A percentile compares a stretch with the other conserved stretches of the same genome.
These are phyloP conservation scores for Lentinula sp. DNA, from an alignment of 768 basidiomycete genomes.

Conservation along the genomic window DNA sequence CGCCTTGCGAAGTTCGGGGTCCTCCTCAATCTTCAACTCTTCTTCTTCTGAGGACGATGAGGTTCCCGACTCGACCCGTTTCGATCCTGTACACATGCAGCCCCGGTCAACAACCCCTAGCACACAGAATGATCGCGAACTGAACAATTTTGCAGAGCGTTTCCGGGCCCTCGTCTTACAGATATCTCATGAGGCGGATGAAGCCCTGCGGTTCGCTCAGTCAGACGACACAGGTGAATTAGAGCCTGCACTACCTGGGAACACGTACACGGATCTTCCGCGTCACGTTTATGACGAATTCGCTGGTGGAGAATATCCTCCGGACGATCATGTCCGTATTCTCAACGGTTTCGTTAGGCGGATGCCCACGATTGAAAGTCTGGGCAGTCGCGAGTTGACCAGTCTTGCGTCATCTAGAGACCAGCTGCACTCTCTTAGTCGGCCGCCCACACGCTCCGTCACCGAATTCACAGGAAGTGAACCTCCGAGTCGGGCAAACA, in stretches of 20 bases:
- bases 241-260: constrained; percentile 10
- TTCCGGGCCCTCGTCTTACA: constrained; percentile 47
- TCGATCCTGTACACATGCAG: neutral
- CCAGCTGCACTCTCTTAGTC: constrained; percentile 20
- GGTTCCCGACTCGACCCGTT: neutral
- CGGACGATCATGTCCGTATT: constrained; percentile 38
- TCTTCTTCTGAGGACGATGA: neutral
- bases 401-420: constrained; percentile 21
- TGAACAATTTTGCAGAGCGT: constrained; percentile 39
- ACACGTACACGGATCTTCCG: constrained; percentile 7
- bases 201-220: constrained; percentile 31
- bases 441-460: constrained; percentile 33
- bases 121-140: constrained; percentile 24
- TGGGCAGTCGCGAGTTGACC: constrained; percentile 56
- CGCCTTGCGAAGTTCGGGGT: constrained; percentile 4
- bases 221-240: constrained; percentile 12
- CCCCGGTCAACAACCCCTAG: constrained; percentile 6
- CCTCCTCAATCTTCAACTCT: constrained; percentile 2
- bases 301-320: neutral
- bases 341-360: constrained; percentile 61
- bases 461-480: constrained; percentile 22
- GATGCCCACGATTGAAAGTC: constrained; percentile 78
- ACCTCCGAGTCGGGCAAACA: constrained; percentile 32
- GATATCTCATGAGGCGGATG: constrained; percentile 48
- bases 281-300: neutral